Percentiles rank a stretch among this genome's conserved stretches.
Conservation (phyloP, 2,329 filamentous ascomycete species). For the Tolypocladium amazonense region DNA sequence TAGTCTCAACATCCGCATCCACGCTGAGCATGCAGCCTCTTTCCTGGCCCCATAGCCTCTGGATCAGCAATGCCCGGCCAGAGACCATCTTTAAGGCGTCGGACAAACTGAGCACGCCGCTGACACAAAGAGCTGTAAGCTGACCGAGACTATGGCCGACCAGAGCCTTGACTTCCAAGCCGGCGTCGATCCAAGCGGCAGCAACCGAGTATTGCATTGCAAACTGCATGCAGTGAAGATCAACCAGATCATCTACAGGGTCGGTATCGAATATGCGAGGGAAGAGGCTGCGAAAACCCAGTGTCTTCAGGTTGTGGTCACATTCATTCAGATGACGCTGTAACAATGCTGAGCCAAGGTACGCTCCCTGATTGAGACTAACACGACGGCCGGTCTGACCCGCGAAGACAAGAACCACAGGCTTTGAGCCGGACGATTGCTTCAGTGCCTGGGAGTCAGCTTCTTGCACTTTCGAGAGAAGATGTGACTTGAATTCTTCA, state of each 20-base stretch:
- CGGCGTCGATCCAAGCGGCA: slow-evolving; percentile 6
- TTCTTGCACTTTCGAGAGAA: neutral
- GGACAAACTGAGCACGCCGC: slow-evolving; percentile 16
- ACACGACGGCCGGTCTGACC: neutral
- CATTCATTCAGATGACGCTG: slow-evolving; percentile 22
- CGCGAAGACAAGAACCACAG: slow-evolving; percentile 1
- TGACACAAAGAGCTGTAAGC: slow-evolving; percentile 22
- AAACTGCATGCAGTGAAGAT: slow-evolving; percentile 21
- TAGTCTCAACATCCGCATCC: neutral
- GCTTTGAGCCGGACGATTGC: neutral
- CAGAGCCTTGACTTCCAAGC: slow-evolving; percentile 2
- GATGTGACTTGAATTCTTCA: neutral
- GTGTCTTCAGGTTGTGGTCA: slow-evolving; percentile 11
- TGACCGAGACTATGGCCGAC: slow-evolving; percentile 29
- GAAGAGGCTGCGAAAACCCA: slow-evolving; percentile 20
- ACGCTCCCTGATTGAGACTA: neutral
- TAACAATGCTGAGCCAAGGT: neutral
- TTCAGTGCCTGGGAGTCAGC: neutral
- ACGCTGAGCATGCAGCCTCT: slow-evolving; percentile 22
- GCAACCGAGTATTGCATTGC: slow-evolving; percentile 7
- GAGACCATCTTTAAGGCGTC: slow-evolving; percentile 20
- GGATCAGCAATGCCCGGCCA: slow-evolving; percentile 20
- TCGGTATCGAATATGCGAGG: slow-evolving; percentile 15
- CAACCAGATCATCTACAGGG: slow-evolving; percentile 15
- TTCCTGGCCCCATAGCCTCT: slow-evolving; percentile 21